These are phyloP conservation scores for Eucommia ulmoides DNA, from an alignment of 257 asterid species.

Conservation along the genomic window DNA sequence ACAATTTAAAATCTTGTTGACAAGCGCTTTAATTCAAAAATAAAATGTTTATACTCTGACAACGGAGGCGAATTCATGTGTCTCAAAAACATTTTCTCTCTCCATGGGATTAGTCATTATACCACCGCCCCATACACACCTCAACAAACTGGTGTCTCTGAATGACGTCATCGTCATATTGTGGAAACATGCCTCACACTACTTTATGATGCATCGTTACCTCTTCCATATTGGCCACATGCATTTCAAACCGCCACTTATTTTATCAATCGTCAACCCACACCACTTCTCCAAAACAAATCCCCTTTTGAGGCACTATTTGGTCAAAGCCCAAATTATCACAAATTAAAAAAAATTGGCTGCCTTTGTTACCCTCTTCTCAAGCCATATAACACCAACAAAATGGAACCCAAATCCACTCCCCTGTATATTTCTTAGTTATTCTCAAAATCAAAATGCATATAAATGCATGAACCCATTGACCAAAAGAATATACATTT, in stretches of 20 bases:
- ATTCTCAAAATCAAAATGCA: background rate
- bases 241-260: background rate
- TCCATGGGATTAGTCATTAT: background rate
- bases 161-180: slow-evolving; percentile 1
- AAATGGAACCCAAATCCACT: background rate
- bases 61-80: background rate
- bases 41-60: background rate
- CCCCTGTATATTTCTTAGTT: background rate
- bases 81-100: background rate
- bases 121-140: slow-evolving; percentile 1
- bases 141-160: background rate
- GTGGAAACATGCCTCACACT: slow-evolving; percentile 1
- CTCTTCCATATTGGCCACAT: background rate
- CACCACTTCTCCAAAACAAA: background rate
- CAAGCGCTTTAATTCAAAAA: background rate
- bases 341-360: background rate
- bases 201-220: background rate
- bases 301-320: background rate
- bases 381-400: background rate
- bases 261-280: background rate
- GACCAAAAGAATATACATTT: background rate
- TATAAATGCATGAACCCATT: background rate
- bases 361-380: background rate
- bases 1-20: background rate
- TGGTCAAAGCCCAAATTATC: background rate